Evolutionary conservation across 345 rosid species (phyloP).

Genomic region (Eucalyptus caleyi): DNA sequence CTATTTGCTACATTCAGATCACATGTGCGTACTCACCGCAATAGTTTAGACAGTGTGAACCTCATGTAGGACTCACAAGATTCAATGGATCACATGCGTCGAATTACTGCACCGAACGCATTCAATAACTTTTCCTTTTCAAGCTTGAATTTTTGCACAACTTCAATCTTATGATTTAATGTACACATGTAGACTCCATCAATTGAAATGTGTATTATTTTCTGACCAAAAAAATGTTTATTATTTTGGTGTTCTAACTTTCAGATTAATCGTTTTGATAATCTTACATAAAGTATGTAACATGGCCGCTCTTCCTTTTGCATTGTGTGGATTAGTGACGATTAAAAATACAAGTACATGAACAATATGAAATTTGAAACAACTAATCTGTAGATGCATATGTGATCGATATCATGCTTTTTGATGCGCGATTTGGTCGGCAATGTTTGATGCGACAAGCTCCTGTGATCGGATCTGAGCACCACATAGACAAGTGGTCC

Average conservation of each 20-base stretch:
- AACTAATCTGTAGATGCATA: not conserved
- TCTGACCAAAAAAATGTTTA: too few species aligned
- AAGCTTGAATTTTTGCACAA: not conserved
- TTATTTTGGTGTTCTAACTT: not conserved
- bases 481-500: not conserved
- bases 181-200: not conserved
- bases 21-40: rapidly evolving
- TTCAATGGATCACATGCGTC: not conserved
- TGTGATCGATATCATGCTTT: not conserved
- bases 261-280: not conserved
- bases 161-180: not conserved
- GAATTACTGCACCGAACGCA: not conserved
- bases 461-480: not conserved
- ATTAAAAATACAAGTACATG: not conserved
- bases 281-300: not conserved
- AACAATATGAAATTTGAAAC: not conserved
- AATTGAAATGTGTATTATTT: not conserved
- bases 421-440: not conserved
- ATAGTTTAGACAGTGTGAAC: not conserved
- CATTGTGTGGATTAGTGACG: not conserved
- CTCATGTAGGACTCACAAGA: not conserved
- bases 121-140: not conserved
- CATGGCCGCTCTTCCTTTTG: not conserved
- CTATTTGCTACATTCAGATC: not conserved
- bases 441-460: not conserved